Base-by-base conservation (phyloP, 768 basidiomycete genomes). In the Clathrus columnatus region DNA sequence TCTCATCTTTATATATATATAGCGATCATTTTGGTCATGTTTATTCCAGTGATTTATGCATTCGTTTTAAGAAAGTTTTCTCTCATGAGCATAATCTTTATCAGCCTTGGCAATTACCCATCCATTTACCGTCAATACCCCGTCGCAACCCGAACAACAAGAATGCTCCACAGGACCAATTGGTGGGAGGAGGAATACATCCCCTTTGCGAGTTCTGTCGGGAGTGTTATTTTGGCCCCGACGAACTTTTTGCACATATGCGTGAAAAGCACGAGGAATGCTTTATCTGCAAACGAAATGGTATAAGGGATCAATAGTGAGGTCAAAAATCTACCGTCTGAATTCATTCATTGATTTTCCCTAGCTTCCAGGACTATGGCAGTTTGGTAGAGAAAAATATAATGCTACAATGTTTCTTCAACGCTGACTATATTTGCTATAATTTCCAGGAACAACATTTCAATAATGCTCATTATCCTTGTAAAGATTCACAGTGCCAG, bases 181-280 rank as follows among this genome's bases (percentile, higher is more conserved):
- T 77, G 50, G 69, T 83, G 10, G 86, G 87, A 56, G 83, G 86
- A 10, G 86, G 84, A 1, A 65, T 81, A 1, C 89, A 92, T 61
- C 89, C 90, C 0, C 61, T 87, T 1, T 94, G 91, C 67, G 81
- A 82, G 63, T 98, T 97, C 67, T 96, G 93, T 62, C 81, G 80
- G n/a, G 87, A 91, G 61, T 93, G 88, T 62, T 93, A 87, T 76
- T 96, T 94, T 66, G 73, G 85, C n/a, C 85, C 86, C 53, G 95
- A 98, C 64, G 93, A 93, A 63, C 72, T 97, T n/a, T 96, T 84
- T 66, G 73, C 83, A 21, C 96, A 99, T 68, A 90, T 97, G 85
- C 81, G 94, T 50, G 85, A 93, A 64, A 75, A 74, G 48, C 95
- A 99, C 70, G 95, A 99, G 68, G 94, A 98, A 64, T 98, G 95